Evolutionary conservation across 148 eudicot species (phyloP).

Genomic region (Pouteria glomerata): DNA sequence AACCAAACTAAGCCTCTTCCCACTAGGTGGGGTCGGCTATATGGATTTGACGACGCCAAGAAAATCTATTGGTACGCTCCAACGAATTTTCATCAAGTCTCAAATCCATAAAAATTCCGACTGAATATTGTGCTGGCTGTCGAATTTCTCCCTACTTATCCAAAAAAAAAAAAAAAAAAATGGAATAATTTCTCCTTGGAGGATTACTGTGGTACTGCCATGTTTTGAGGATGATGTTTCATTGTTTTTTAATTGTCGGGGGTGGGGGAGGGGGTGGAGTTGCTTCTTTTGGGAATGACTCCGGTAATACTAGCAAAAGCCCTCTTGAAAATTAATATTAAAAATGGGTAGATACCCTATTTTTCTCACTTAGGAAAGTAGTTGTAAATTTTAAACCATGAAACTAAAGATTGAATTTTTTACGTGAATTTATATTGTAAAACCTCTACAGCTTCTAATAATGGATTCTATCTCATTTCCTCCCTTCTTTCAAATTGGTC

Average conservation of each 20-base stretch:
- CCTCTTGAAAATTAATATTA: background rate
- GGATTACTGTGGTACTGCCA: background rate
- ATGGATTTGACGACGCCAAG: too few relatives aligned
- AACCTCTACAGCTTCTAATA: background rate
- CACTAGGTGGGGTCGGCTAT: too few relatives aligned
- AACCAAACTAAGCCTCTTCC: too few relatives aligned
- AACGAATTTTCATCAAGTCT: too few relatives aligned
- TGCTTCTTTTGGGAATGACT: background rate
- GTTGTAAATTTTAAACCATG: background rate
- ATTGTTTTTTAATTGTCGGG: background rate
- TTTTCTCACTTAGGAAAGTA: conserved; percentile 2
- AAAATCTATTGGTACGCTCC: too few relatives aligned
- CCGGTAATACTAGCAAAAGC: background rate
- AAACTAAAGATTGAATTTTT: background rate
- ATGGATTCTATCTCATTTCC: background rate
- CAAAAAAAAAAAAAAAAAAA: background rate
- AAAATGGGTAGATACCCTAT: background rate
- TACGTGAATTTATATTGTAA: background rate
- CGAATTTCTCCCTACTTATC: too few relatives aligned
- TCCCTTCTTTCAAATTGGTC: conserved; percentile 10
- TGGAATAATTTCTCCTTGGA: background rate
- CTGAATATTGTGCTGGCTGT: too few relatives aligned
- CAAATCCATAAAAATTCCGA: too few relatives aligned
- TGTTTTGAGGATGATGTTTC: too few relatives aligned
- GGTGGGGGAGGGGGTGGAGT: background rate